Percentiles rank a stretch among this genome's conserved stretches.
phyloP scores from a whole-genome alignment of 1,284 basidiomycete genomes.

The Apiotrichum brassicae region DNA sequence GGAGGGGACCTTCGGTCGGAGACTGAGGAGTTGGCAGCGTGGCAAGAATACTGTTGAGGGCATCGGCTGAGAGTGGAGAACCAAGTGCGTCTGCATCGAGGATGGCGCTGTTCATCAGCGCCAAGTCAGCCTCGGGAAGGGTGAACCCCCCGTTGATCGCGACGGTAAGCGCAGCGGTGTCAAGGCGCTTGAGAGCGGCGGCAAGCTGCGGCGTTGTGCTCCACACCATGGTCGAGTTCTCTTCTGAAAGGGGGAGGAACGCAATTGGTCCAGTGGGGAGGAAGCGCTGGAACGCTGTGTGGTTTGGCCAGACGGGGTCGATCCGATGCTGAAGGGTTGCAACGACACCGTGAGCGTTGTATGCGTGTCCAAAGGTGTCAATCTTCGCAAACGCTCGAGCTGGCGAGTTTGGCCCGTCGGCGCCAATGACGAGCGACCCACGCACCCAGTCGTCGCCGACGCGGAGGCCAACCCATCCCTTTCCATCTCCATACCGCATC shows the following conservation, averaged over 20 bases:
- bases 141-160: slow-evolving; percentile 92
- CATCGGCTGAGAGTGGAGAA: slow-evolving; percentile 18
- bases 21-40: slow-evolving; percentile 47
- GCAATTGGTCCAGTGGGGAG: slow-evolving; percentile 92
- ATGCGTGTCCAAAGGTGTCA: slow-evolving; percentile 83
- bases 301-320: slow-evolving; percentile 56
- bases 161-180: slow-evolving; percentile 58
- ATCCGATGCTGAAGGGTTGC: slow-evolving; percentile 69
- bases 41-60: slow-evolving; percentile 25
- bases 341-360: slow-evolving; percentile 84
- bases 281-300: slow-evolving; percentile 89
- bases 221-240: slow-evolving; percentile 87
- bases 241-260: slow-evolving; percentile 73
- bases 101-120: slow-evolving; percentile 57
- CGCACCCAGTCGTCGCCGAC: slow-evolving; percentile 41
- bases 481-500: slow-evolving; percentile 38
- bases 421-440: slow-evolving; percentile 59
- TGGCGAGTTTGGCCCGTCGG: slow-evolving; percentile 92
- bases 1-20: slow-evolving; percentile 52
- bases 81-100: slow-evolving; percentile 50
- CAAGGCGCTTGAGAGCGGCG: slow-evolving; percentile 61
- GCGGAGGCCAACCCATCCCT: slow-evolving; percentile 40
- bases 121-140: slow-evolving; percentile 68
- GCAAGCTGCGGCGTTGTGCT: slow-evolving; percentile 77
- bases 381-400: slow-evolving; percentile 84